Base-by-base conservation (phyloP, 805 yeast genomes). In the Millerozyma acaciae region DNA sequence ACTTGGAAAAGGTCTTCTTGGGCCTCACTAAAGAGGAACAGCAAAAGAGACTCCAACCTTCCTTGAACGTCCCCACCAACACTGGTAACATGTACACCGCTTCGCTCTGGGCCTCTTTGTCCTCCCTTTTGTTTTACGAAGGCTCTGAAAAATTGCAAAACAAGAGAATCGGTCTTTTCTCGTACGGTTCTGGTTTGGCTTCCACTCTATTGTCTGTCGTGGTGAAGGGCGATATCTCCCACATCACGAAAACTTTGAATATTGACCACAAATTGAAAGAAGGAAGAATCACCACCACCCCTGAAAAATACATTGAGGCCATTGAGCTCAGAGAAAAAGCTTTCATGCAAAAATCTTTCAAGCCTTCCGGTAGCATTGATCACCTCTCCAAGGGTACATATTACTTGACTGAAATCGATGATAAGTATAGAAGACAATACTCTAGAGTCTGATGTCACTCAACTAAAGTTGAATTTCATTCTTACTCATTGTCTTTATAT, bases 21-120 rank as follows among this genome's bases (percentile, higher is more conserved):
- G 77, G 77, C 18, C 67, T 82, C 43, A 77, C 95, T 38, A 86
- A 88, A 72, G 79, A 75, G 40, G 64, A 69, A 43, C 69, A 78
- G 42, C 75, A 76, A 43, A 75, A 70, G 53, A 77, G 86, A 61
- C 87, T 93, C 38, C 69, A 70, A 32, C 93, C 96, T 21, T 79
- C 95, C 13, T 70, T 93, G 60, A 71, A 67, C 48, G 87, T 88
- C 28, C 90, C 97, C 55, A 90, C 97, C 43, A 90, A 90, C 67
- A 87, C 95, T 43, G 99, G 99, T 67, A 93, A 93, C 75, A 84
- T 89, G 85, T 93, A 93, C 76, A 86, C 97, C 28, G 97, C 89
- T 44, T 85, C 96, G 21, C 79, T 87, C 30, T 93, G 84, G 75
- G 80, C 95, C 21, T 76, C 96, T 6, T 73, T 93, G 39, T 74